These are phyloP conservation scores for Galerina marginata DNA, from an alignment of 768 basidiomycete species.

Conservation along the genomic window DNA sequence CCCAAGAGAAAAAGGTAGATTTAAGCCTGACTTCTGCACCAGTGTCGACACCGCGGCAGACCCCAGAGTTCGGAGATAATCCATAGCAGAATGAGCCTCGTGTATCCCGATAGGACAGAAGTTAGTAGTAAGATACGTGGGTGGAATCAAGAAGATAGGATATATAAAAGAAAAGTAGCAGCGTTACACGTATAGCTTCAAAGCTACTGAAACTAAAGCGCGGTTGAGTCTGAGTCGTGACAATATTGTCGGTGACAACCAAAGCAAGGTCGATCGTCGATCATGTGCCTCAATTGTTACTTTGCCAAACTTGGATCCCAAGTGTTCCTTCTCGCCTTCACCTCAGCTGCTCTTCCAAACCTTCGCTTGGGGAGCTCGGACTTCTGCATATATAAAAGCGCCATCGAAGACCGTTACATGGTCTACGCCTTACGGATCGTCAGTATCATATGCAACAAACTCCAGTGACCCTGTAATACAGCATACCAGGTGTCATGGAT, in stretches of 20 bases:
- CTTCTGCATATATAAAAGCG: too few relatives aligned
- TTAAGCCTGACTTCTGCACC: constrained; percentile 93
- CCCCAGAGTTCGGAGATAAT: constrained; percentile 81
- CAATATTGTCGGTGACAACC: too few relatives aligned
- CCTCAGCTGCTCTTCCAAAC: too few relatives aligned
- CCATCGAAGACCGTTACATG: too few relatives aligned
- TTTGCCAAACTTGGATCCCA: neutral
- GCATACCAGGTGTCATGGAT: neutral
- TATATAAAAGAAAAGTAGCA: neutral
- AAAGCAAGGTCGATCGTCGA: neutral
- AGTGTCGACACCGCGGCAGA: constrained; percentile 87
- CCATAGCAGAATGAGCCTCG: constrained; percentile 52
- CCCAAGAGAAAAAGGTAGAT: constrained; percentile 87
- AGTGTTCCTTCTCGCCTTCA: neutral
- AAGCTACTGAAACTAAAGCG: neutral
- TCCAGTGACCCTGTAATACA: neutral
- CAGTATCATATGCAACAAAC: neutral
- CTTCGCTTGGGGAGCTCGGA: too few relatives aligned
- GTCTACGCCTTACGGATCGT: neutral
- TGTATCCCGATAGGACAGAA: neutral
- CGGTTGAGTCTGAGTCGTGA: too few relatives aligned
- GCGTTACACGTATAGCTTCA: neutral
- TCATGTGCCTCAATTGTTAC: constrained; percentile 15
- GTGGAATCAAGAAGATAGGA: neutral
- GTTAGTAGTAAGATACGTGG: neutral